Conservation (phyloP, 257 asterid species). For the Scutellaria galericulata region DNA sequence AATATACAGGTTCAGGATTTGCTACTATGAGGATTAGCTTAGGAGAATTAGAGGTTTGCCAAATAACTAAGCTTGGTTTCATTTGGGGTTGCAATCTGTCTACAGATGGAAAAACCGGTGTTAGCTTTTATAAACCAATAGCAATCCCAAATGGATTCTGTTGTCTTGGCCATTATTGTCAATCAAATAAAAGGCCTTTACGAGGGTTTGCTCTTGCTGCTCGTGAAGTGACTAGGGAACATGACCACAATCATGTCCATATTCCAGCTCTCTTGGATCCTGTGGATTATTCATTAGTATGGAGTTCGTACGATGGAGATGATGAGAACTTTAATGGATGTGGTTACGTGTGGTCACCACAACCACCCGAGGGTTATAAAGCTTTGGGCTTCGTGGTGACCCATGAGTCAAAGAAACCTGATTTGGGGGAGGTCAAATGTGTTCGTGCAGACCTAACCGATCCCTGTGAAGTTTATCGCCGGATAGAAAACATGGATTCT, state of each 20-base stretch:
- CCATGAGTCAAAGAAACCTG: constrained; percentile 65
- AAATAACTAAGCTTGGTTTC: constrained; percentile 62
- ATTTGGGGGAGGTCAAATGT: constrained; percentile 62
- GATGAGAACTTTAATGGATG: constrained; percentile 54
- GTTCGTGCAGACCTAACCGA: constrained; percentile 79
- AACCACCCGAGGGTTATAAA: constrained; percentile 74
- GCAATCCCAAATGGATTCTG: constrained; percentile 70
- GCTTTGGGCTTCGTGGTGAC: constrained; percentile 79
- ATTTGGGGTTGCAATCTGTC: constrained; percentile 70
- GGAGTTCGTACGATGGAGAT: constrained; percentile 66
- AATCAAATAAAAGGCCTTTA: constrained; percentile 70
- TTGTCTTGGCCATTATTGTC: constrained; percentile 79
- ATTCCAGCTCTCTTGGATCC: constrained; percentile 68
- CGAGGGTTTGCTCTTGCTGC: constrained; percentile 83
- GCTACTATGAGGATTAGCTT: constrained; percentile 56
- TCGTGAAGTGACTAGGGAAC: constrained; percentile 46
- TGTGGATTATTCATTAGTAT: constrained; percentile 66
- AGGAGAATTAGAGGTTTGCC: constrained; percentile 80
- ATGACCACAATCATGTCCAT: constrained; percentile 21
- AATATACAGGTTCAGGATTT: constrained; percentile 70
- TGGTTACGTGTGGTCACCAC: constrained; percentile 81
- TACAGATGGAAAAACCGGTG: constrained; percentile 53
- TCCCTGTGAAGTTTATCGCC: constrained; percentile 56
- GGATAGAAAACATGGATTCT: constrained; percentile 51
- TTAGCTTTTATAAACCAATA: constrained; percentile 76